Evolutionary conservation across 1,284 basidiomycete genomes (phyloP), one percentile per base, ranked within the genome.

Genomic region (Cryptococcus sp.): DNA sequence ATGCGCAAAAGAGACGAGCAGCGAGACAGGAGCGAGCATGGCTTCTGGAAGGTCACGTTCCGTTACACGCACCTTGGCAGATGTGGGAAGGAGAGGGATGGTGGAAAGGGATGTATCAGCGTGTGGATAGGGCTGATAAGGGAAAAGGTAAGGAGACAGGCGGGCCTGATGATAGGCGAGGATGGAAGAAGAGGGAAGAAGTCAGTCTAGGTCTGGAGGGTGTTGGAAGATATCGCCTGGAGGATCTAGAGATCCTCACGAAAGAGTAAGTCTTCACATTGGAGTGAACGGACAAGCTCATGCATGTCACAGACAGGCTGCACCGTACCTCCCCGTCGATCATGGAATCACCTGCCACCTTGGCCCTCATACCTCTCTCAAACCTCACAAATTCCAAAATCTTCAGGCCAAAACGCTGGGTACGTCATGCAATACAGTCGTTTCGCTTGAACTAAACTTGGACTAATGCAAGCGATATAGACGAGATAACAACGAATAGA

Each of bases 71-170:
- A 3, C 72, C 72, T 4, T 70, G 68, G 68, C 58, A 73, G 46
- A 54, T 58, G 5, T 77, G 76, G 76, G 59, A 64, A 57, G 76
- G 76, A 2, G 74, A 77, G 52, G 68, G 65, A 4, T 77, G 71
- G 70, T 74, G 67, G 65, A 67, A 68, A 2, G 74, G 74, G 57
- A 69, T 71, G 64, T 71, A 59, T 49, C 33, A 13, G 56, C 45
- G 14, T 34, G 37, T 15, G 43, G 43, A 48, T 8, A 46, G 46
- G 8, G 41, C 38, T 33, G 31, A 31, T 11, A 54, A 35, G 32
- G 46, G 48, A 36, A 59, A 48, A 47, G 54, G 48, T 15, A 58
- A 57, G 49, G 58, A 46, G 46, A 58, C 48, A 44, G 41, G 48
- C 41, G 48, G 57, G 43, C 52, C 46, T 46, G 53, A 51, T 30